Percentiles rank a stretch among this genome's conserved stretches.
Conservation (phyloP, 1,139 yeast species). For the Yamadazyma diddensiae region DNA sequence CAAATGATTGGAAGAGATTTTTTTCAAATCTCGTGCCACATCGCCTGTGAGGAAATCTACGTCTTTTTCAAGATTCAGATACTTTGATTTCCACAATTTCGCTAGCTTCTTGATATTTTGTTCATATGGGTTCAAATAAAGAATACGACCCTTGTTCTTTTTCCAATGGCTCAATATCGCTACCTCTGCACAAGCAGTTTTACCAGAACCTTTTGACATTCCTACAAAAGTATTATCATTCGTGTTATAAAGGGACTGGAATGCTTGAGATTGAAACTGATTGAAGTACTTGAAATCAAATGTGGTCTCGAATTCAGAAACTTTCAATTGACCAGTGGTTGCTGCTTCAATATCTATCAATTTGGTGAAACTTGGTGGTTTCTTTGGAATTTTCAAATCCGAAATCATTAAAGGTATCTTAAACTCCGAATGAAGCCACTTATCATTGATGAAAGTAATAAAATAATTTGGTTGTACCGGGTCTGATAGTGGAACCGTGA, state of each 20-base stretch:
- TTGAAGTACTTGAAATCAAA: constrained; percentile 59
- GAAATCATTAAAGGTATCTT: constrained; percentile 60
- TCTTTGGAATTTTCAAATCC: constrained; percentile 60
- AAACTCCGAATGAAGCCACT: constrained; percentile 78
- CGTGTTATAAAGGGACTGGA: constrained; percentile 56
- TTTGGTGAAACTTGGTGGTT: constrained; percentile 62
- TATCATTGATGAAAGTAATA: constrained; percentile 70
- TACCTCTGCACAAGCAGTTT: constrained; percentile 67
- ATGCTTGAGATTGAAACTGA: constrained; percentile 69
- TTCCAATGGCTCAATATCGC: constrained; percentile 73
- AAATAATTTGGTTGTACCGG: constrained; percentile 77
- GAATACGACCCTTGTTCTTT: constrained; percentile 53
- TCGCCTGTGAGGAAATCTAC: constrained; percentile 67
- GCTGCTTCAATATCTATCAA: constrained; percentile 48
- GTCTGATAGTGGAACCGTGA: constrained; percentile 58
- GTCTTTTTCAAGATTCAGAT: constrained; percentile 36
- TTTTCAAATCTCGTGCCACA: constrained; percentile 47
- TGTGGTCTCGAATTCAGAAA: constrained; percentile 40
- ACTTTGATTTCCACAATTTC: constrained; percentile 22
- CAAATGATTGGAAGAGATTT: constrained; percentile 59
- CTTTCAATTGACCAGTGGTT: constrained; percentile 39
- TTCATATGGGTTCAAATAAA: constrained; percentile 65
- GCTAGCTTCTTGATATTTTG: constrained; percentile 52
- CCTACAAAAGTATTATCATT: constrained; percentile 66
- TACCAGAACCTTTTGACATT: constrained; percentile 74